These are phyloP conservation scores for Actinomucor elegans DNA, from an alignment of 371 early-diverging fungal species.

Conservation along the genomic window DNA sequence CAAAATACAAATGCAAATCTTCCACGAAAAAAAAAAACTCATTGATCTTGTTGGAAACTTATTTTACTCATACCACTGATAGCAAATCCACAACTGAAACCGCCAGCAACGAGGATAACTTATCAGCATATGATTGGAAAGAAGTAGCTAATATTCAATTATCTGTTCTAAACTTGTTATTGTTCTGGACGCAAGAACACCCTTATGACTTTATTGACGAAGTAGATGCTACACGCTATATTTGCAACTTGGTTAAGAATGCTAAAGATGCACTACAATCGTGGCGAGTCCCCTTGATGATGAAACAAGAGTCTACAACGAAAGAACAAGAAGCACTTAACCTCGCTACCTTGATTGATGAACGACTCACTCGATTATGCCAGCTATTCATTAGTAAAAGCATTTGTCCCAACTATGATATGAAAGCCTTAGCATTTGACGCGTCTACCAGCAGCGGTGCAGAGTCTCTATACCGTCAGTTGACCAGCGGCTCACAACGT, in stretches of 20 bases:
- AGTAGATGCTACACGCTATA: conserved; percentile 35
- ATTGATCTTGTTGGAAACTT: conserved; percentile 10
- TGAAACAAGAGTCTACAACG: not conserved
- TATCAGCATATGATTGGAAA: conserved; percentile 33
- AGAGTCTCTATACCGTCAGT: conserved; percentile 32
- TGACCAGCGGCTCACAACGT: conserved; percentile 22
- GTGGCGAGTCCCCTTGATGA: conserved; percentile 27
- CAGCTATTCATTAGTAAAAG: conserved; percentile 24
- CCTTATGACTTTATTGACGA: conserved; percentile 72
- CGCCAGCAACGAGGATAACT: not conserved
- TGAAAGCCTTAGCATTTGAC: conserved; percentile 34
- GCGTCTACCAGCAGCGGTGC: conserved; percentile 19
- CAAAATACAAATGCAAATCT: conserved; percentile 13
- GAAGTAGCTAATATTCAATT: conserved; percentile 39
- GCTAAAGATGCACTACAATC: conserved; percentile 25
- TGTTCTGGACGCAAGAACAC: conserved; percentile 66
- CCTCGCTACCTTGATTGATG: conserved; percentile 6
- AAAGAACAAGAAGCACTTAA: conserved; percentile 3
- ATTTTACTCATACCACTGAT: not conserved
- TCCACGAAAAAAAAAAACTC: conserved; percentile 2
- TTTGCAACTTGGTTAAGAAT: conserved; percentile 22
- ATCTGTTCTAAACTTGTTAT: conserved; percentile 54
- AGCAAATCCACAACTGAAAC: not conserved
- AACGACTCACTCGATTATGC: conserved; percentile 23
- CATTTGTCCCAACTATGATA: conserved; percentile 40